Conservation (phyloP, 169 alveolate genomes). For the Hepatocystis sp. region DNA sequence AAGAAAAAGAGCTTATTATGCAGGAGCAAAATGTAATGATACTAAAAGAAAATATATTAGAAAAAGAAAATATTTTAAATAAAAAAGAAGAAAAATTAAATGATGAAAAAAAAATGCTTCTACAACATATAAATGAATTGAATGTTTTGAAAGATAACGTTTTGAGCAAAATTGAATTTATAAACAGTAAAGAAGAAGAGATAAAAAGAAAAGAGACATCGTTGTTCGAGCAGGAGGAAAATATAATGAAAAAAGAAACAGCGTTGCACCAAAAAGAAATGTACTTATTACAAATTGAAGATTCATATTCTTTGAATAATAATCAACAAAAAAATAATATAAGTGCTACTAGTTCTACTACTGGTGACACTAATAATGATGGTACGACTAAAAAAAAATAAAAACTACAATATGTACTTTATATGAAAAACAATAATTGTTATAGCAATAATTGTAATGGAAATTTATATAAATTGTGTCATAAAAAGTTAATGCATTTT, state of each 20-base stretch:
- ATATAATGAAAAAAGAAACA: not conserved
- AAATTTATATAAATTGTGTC: no score
- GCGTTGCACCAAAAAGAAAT: not conserved
- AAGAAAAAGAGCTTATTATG: no score
- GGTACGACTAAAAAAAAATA: no score
- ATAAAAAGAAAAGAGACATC: slow-evolving; percentile 23
- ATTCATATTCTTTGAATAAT: no score
- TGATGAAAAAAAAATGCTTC: slow-evolving; percentile 20
- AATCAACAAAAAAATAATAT: no score
- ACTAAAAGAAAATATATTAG: not conserved
- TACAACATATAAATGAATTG: slow-evolving; percentile 23
- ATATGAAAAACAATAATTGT: no score
- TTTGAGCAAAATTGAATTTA: slow-evolving; percentile 12
- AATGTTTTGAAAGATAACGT: slow-evolving; percentile 18
- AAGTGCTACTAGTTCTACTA: no score
- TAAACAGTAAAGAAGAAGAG: slow-evolving; percentile 35
- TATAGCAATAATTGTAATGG: no score
- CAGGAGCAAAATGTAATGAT: not conserved
- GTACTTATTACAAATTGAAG: no score
- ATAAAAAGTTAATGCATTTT: no score
- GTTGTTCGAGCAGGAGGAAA: slow-evolving; percentile 3
- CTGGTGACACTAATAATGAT: no score
- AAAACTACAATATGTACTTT: no score
- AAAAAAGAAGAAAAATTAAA: slow-evolving; percentile 33
- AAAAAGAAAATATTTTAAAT: slow-evolving; percentile 1